Base-by-base conservation (phyloP, 2,329 filamentous ascomycete genomes). In the Davidsoniella australis region DNA sequence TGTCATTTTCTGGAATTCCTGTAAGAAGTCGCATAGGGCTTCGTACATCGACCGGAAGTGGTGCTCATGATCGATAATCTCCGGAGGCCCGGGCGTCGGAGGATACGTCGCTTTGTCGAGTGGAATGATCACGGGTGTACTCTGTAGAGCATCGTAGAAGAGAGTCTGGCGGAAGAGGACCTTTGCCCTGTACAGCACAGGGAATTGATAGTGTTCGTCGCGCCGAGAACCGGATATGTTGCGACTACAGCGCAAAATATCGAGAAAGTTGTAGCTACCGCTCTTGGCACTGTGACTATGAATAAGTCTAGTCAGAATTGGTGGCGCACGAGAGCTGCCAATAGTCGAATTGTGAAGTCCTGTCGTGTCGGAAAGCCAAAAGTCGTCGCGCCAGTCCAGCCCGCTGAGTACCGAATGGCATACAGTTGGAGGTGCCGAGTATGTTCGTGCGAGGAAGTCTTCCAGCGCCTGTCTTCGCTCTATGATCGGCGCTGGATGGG, bases 331-430 rank as follows among this genome's bases (percentile, higher is more conserved):
- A 12, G 26, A 33, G 26, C 26, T 33, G 8, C 26, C 26, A 33
- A 33, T 33, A 5, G 26, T 33, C 26, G 26, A 3, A 9, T 33
- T 8, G 1, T 33, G 26, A 3, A 33, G 10, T 10, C 26, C 26
- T 10, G 66, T 63, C 9, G 63, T 57, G 9, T 48, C 50, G 12
- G 46, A 40, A 33, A 71, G 73, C 73, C 73, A 77, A 56, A 77
- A 76, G 1, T 65, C 66, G 54, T 77, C 73, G 29, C 70, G 64
- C 49, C 72, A 75, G 55, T 77, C 73, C 2, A 73, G 57, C 48
- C 68, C 65, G 3, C 60, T 57, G 48, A 65, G 65, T 14, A 71
- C 68, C 51, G 67, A 59, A n/a, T 65, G 61, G 1, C 62, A 57
- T 23, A 65, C 61, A 10, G 64, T 61, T n/a, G 61, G 58, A n/a